These are phyloP conservation scores for Umbelopsis vinacea DNA, from an alignment of 192 early-diverging fungal genomes.

Conservation along the genomic window DNA sequence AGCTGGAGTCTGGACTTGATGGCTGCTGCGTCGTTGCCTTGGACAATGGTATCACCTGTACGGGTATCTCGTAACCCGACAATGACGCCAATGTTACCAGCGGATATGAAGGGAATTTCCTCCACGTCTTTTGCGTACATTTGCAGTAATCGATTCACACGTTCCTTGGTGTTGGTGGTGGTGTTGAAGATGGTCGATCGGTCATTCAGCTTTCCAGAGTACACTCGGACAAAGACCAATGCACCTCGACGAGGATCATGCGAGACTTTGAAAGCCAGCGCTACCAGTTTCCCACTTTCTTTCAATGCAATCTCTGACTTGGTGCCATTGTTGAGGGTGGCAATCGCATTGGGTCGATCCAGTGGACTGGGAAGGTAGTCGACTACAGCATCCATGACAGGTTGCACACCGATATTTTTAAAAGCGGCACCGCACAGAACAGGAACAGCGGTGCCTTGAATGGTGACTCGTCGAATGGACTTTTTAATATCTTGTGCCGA, in stretches of 20 bases:
- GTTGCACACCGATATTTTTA: slow-evolving; percentile 92
- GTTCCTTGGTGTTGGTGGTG: slow-evolving; percentile 69
- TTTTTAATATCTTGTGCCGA: slow-evolving; percentile 60
- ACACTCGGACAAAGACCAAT: slow-evolving; percentile 91
- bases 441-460: slow-evolving; percentile 72
- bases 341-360: slow-evolving; percentile 67
- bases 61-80: slow-evolving; percentile 81
- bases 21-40: slow-evolving; percentile 53
- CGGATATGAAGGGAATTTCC: slow-evolving; percentile 70
- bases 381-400: slow-evolving; percentile 85
- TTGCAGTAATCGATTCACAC: slow-evolving; percentile 81
- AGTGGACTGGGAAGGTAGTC: slow-evolving; percentile 85
- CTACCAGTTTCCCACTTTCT: slow-evolving; percentile 68
- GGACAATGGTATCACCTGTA: slow-evolving; percentile 85
- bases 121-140: slow-evolving; percentile 93
- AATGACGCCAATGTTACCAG: slow-evolving; percentile 88
- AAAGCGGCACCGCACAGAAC: slow-evolving; percentile 89
- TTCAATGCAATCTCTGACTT: slow-evolving; percentile 46
- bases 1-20: slow-evolving; percentile 56
- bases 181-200: slow-evolving; percentile 73
- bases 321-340: slow-evolving; percentile 52
- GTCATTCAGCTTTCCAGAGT: slow-evolving; percentile 76
- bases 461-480: slow-evolving; percentile 74
- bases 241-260: slow-evolving; percentile 86
- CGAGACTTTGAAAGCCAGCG: slow-evolving; percentile 93